Evolutionary conservation across 1,284 basidiomycete species (phyloP), one percentile per base, ranked within the genome.

Genomic region (Trametes versicolor): DNA sequence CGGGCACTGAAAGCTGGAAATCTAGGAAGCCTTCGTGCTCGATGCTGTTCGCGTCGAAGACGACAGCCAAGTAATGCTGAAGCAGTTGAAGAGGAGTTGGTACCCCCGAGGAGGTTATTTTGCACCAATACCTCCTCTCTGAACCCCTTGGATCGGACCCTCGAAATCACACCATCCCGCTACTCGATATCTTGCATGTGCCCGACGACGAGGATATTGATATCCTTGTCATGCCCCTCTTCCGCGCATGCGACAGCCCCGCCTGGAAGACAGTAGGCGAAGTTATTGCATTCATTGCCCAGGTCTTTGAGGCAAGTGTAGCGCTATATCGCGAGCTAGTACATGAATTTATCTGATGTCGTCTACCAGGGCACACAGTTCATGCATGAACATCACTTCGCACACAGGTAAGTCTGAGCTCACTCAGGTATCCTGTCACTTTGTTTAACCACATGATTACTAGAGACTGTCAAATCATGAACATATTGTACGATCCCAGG

Each of bases 401-500:
- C 72, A 23, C 71, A 72, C 55, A 63, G 68, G 72, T 70, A 27
- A 1, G 59, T 60, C 13, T 25, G 15, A 36, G 34, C 34, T 36
- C 15, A 13, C n/a, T n/a, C 10, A 7, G 3, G 21, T 5, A 1
- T 29, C n/a, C 45, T 27, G n/a, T n/a, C n/a, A 4, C 17, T 8
- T 7, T 36, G 25, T 23, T 23, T n/a, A n/a, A n/a, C n/a, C n/a
- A 19, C 39, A 55, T 13, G 17, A 27, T 15, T 15, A 1, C 4
- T 23, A 84, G 83, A 2, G 82, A 85, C 58, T 76, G 75, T 47
- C 74, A 75, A 37, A 15, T 32, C 6, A 50, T 69, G 19, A 81
- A 82, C 59, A 72, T 81, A 29, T 21, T 81, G 78, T 72, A 79
- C 60, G 80, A 81, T 56, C 72, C 77, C 0, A 54, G 51, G 19